phyloP scores from a whole-genome alignment of 1,284 basidiomycete genomes.

The Apiotrichum siamense region DNA sequence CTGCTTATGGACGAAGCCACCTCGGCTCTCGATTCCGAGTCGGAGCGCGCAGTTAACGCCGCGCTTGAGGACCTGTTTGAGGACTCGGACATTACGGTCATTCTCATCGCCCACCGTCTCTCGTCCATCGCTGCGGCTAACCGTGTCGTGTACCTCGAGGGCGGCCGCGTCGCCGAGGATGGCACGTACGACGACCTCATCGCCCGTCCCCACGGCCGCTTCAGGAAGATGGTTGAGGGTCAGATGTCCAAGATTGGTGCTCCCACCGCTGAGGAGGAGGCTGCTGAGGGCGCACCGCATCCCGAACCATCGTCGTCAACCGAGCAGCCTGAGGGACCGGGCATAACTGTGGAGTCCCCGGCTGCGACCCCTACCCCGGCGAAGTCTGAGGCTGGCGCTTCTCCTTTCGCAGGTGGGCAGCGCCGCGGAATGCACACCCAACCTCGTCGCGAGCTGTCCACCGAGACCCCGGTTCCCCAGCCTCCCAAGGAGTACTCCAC shows the following conservation, averaged over 20 bases:
- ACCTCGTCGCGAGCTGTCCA: slow-evolving; percentile 6
- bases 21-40: slow-evolving; percentile 39
- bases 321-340: slow-evolving; percentile 3
- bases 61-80: slow-evolving; percentile 49
- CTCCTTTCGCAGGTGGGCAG: slow-evolving; percentile 19
- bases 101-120: slow-evolving; percentile 51
- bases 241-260: slow-evolving; percentile 42
- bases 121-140: slow-evolving; percentile 51
- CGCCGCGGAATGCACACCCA: slow-evolving; percentile 20
- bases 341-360: neutral
- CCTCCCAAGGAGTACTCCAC: slow-evolving; percentile 26
- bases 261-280: slow-evolving; percentile 19
- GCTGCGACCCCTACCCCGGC: neutral
- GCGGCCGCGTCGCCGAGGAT: slow-evolving; percentile 49
- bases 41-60: slow-evolving; percentile 44
- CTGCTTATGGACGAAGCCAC: slow-evolving; percentile 48
- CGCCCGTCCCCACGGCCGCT: slow-evolving; percentile 34
- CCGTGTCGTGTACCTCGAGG: slow-evolving; percentile 49
- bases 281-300: neutral
- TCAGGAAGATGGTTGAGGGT: slow-evolving; percentile 45
- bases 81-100: slow-evolving; percentile 50
- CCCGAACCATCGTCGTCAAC: neutral
- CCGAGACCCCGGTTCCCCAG: slow-evolving; percentile 26
- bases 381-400: slow-evolving; percentile 1
- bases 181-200: slow-evolving; percentile 49